A percentile compares a stretch with the other conserved stretches of the same genome.
Evolutionary conservation across 306 rosid genomes (phyloP).

Genomic region (Mimosa bimucronata): DNA sequence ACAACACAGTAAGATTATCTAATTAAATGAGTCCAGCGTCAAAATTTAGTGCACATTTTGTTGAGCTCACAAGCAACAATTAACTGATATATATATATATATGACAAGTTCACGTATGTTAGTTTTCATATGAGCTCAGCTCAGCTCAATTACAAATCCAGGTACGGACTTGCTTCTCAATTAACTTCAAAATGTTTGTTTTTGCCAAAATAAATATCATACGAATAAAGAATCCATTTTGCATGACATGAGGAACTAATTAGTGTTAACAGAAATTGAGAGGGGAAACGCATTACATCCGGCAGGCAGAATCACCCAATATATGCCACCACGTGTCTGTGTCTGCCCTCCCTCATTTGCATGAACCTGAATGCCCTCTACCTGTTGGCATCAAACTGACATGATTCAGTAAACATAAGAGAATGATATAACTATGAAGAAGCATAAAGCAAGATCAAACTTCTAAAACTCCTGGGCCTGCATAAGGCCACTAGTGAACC

Average conservation of each 20-base stretch:
- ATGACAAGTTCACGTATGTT: neutral
- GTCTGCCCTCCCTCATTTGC: constrained; percentile 91
- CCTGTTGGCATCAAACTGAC: constrained; percentile 57
- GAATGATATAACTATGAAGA: constrained; percentile 22
- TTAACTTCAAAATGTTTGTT: constrained; percentile 1
- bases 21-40: neutral
- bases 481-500: constrained; percentile 2
- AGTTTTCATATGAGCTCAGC: neutral
- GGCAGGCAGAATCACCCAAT: constrained; percentile 95
- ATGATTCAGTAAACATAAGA: constrained; percentile 32
- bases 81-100: neutral
- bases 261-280: constrained; percentile 16
- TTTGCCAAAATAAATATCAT: neutral
- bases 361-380: constrained; percentile 90
- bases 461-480: neutral
- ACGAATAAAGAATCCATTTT: neutral
- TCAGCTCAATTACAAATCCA: neutral
- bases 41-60: neutral
- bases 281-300: constrained; percentile 74
- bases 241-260: neutral
- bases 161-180: constrained; percentile 24
- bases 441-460: constrained; percentile 26
- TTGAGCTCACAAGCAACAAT: neutral
- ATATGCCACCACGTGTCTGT: constrained; percentile 89
- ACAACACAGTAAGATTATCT: neutral